Percentiles rank a stretch among this genome's conserved stretches.
Conservation (phyloP, 352 stramenopile genomes). For the Elongisporangium senticosum region DNA sequence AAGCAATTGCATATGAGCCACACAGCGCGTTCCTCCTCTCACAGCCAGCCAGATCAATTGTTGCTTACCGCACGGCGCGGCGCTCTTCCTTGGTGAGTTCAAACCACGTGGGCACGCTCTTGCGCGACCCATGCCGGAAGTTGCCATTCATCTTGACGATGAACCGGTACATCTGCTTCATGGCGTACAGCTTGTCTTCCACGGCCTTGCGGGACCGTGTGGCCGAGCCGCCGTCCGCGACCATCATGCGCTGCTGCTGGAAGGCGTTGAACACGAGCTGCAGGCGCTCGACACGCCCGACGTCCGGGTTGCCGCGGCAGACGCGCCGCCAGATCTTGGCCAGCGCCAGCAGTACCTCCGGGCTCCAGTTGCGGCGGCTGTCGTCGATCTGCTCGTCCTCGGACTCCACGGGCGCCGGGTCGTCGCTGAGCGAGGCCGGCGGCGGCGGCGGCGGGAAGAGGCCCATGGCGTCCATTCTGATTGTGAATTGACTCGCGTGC, state of each 20-base stretch:
- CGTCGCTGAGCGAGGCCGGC: background rate
- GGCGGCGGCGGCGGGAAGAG: background rate
- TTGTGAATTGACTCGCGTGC: background rate
- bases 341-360: constrained; percentile 46
- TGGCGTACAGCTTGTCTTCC: constrained; percentile 60
- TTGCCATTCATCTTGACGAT: constrained; percentile 52
- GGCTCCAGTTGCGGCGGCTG: constrained; percentile 45
- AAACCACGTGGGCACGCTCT: constrained; percentile 44
- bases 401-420: constrained; percentile 10
- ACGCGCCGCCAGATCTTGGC: constrained; percentile 48
- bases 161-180: constrained; percentile 75
- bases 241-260: constrained; percentile 11
- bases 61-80: constrained; percentile 27
- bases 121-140: constrained; percentile 21
- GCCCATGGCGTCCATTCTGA: background rate
- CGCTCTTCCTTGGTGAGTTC: constrained; percentile 49
- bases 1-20: background rate
- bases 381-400: constrained; percentile 38
- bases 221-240: constrained; percentile 22
- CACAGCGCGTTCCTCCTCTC: background rate
- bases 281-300: constrained; percentile 33
- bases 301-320: constrained; percentile 26
- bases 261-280: constrained; percentile 53
- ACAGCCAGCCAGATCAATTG: background rate
- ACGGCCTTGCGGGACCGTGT: constrained; percentile 51